Evolutionary conservation across 345 rosid species (phyloP).

Genomic region (Carallia pectinifolia): DNA sequence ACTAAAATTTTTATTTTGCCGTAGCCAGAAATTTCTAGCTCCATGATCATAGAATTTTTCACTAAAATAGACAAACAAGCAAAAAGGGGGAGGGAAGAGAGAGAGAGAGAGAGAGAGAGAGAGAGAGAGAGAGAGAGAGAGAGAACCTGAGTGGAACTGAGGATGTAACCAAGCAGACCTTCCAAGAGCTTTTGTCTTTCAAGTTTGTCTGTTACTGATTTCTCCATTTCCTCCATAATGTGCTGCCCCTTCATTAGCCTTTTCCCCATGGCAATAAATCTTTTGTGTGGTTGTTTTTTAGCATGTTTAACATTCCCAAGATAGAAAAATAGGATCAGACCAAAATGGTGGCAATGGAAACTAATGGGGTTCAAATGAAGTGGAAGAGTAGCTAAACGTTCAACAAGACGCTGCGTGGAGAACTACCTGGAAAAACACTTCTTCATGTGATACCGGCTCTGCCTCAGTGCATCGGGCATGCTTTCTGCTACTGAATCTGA

Average conservation of each 20-base stretch:
- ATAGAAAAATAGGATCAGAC: conserved; percentile 2
- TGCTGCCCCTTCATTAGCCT: conserved; percentile 59
- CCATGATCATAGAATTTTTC: too few relatives aligned
- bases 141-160: conserved; percentile 45
- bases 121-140: background rate
- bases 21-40: too few relatives aligned
- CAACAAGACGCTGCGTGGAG: background rate
- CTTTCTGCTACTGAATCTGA: conserved; percentile 67
- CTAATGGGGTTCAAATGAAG: background rate
- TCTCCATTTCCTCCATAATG: conserved; percentile 63
- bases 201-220: conserved; percentile 51
- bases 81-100: background rate
- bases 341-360: background rate
- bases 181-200: conserved; percentile 66
- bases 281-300: conserved; percentile 9
- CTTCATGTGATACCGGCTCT: conserved; percentile 75
- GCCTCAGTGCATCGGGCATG: conserved; percentile 86
- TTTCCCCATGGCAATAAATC: conserved; percentile 60
- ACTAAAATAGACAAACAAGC: background rate
- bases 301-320: background rate
- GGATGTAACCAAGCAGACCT: conserved; percentile 78
- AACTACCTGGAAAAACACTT: conserved; percentile 70
- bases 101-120: background rate
- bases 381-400: background rate
- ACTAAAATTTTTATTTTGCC: too few relatives aligned